Evolutionary conservation across 2,329 filamentous ascomycete genomes (phyloP), one percentile per base, ranked within the genome.

Genomic region (Botryotinia narcissicola): DNA sequence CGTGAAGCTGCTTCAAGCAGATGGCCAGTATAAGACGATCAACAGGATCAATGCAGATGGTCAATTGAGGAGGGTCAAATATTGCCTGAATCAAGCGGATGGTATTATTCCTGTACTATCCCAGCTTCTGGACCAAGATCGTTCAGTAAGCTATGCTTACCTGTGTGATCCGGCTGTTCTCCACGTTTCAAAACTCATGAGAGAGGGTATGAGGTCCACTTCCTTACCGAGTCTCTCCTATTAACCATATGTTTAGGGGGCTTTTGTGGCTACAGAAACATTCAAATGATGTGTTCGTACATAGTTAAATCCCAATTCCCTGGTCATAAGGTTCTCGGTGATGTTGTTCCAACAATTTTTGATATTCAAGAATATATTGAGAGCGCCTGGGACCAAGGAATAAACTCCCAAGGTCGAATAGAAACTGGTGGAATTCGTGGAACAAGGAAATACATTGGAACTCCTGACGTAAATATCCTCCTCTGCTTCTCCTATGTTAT

Each of bases 401-500:
- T 96, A 80, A 96, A 97, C 78, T 81, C 87, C 4, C 86, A 90
- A 62, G 93, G 92, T 5, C 88, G 93, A 48, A 80, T 89, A 3
- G 94, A 98, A 82, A 98, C 95, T 0, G 95, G 95, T 3, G 94
- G 94, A 1, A 92, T 98, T 76, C 89, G 86, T 76, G 91, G 91
- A n/a, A 97, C 95, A 0, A 89, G 96, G 74, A 98, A 98, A 82
- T 98, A 96, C 80, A 98, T 98, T 78, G 95, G 95, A 25, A 98
- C 95, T 1, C 91, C 93, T 14, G 95, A 98, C 85, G 93, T 93
- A 84, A 77, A 81, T 74, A 48, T 54, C 20, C 22, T 22, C 29
- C 1, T 32, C 20, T 16, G 22, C 22, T 57, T 20, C 18, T 54
- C 2, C 25, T 35, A 25, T 37, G 2, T 37, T n/a, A 4, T 22